Evolutionary conservation across 2,329 filamentous ascomycete species (phyloP), one percentile per base, ranked within the genome.

Genomic region (Stromatinia cepivora): DNA sequence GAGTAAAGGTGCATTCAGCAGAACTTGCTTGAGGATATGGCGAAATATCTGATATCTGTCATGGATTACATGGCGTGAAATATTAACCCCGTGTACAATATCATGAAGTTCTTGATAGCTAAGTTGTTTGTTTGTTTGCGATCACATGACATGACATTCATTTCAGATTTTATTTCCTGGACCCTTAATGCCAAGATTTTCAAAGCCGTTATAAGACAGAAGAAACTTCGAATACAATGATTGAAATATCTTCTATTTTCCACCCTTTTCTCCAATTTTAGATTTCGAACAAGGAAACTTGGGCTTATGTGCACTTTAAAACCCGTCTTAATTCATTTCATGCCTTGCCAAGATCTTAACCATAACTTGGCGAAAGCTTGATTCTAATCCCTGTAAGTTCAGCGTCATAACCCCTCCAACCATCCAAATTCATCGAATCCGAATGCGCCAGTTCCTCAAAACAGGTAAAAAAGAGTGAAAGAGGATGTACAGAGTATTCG

Each of bases 351-450:
- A 62, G 59, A 36, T 50, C 17, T 34, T 50, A 50, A 34, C 20
- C 52, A 17, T 15, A 53, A 56, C 73, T 74, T 75, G 73, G 72
- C 71, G 73, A 73, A 71, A 72, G 73, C 72, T 74, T 74, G 73
- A 62, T 71, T 69, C 15, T 22, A 22, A 52, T 25, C 62, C 69
- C 53, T 69, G 69, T 22, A 66, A n/a, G 50, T 39, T 64, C 66
- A 62, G 71, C 73, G 34, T 63, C 46, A 54, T 61, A 28, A 61
- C 15, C 56, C 56, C 39, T 45, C 39, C 52, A 66, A 34, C n/a
- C 28, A 61, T 28, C 34, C 57, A 54, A 45, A 28, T 45, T 10
- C 36, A 28, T 52, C 48, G 28, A 39, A 52, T 50, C 45, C 22
- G 45, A 50, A 63, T 63, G 45, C 45, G 45, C 46, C 45, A 34